Percentiles rank a stretch among this genome's conserved stretches.
These are phyloP conservation scores for Punica granatum DNA, from an alignment of 345 rosid species.

Conservation along the genomic window DNA sequence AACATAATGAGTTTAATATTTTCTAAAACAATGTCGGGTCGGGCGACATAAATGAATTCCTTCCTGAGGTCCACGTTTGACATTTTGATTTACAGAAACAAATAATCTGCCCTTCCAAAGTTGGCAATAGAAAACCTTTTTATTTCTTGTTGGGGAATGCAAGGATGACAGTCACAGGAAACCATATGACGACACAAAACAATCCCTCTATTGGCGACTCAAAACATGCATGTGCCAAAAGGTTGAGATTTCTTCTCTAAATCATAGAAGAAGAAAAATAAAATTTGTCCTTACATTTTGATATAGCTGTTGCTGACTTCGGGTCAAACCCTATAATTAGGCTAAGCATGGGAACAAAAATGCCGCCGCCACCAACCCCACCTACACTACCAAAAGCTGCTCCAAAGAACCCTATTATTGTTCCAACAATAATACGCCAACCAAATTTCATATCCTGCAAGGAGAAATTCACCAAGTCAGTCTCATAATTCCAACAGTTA, in stretches of 20 bases:
- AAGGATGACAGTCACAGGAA: background rate
- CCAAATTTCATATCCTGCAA: slow-evolving; percentile 39
- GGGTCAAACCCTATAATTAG: slow-evolving; percentile 41
- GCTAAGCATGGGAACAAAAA: slow-evolving; percentile 48
- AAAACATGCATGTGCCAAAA: background rate
- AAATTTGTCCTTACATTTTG: slow-evolving; percentile 35
- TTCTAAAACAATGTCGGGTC: background rate
- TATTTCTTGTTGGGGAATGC: background rate
- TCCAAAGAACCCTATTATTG: slow-evolving; percentile 37
- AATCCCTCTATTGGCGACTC: background rate
- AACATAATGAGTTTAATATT: background rate
- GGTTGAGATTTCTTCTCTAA: background rate
- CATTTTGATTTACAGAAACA: background rate
- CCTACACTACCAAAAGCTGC: slow-evolving; percentile 50
- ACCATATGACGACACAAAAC: background rate
- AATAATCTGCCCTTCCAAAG: background rate
- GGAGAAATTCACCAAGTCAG: slow-evolving; percentile 1
- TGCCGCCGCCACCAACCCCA: slow-evolving; percentile 49
- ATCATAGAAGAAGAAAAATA: background rate
- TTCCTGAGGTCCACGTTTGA: background rate
- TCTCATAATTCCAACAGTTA: background rate
- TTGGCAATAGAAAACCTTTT: background rate
- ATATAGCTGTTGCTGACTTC: slow-evolving; percentile 45
- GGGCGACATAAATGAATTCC: background rate
- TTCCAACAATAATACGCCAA: slow-evolving; percentile 37